These are phyloP conservation scores for Elymus sibiricus DNA, from an alignment of 176 grass and related monocot species.

Conservation along the genomic window DNA sequence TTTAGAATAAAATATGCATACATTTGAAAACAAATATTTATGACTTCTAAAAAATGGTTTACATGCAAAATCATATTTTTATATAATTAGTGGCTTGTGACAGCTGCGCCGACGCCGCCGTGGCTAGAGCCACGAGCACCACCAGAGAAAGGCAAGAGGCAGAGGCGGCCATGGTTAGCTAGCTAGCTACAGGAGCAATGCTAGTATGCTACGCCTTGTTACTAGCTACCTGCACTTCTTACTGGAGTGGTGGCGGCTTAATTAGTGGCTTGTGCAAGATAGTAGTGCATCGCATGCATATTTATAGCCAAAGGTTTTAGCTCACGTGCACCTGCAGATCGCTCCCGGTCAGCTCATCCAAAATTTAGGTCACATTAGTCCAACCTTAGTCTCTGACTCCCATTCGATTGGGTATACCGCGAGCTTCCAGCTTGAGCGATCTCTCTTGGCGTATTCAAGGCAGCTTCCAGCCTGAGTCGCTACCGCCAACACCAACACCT, in stretches of 20 bases:
- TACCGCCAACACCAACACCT: not conserved
- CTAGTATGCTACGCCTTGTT: too few species aligned
- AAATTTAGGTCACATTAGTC: not conserved
- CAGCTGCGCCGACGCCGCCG: conserved; percentile 44
- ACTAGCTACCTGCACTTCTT: too few species aligned
- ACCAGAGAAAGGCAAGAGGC: not conserved
- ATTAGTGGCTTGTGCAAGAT: too few species aligned
- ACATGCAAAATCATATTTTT: too few species aligned
- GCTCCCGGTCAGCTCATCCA: not conserved
- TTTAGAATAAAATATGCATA: too few species aligned
- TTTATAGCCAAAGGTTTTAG: not conserved
- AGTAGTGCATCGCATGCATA: too few species aligned
- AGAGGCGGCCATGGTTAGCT: not conserved
- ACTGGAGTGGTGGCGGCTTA: too few species aligned
- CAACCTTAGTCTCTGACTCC: too few species aligned
- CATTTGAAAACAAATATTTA: too few species aligned
- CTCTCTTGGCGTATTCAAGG: too few species aligned
- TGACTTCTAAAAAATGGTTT: too few species aligned
- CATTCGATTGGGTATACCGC: not conserved
- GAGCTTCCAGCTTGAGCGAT: not conserved
- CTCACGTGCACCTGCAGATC: not conserved
- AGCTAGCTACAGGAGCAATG: not conserved
- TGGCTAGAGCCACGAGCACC: conserved; percentile 2
- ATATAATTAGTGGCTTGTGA: conserved; percentile 28
- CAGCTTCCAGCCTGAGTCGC: not conserved